Conservation (phyloP, 306 rosid genomes). For the Cicer pinnatifidum region DNA sequence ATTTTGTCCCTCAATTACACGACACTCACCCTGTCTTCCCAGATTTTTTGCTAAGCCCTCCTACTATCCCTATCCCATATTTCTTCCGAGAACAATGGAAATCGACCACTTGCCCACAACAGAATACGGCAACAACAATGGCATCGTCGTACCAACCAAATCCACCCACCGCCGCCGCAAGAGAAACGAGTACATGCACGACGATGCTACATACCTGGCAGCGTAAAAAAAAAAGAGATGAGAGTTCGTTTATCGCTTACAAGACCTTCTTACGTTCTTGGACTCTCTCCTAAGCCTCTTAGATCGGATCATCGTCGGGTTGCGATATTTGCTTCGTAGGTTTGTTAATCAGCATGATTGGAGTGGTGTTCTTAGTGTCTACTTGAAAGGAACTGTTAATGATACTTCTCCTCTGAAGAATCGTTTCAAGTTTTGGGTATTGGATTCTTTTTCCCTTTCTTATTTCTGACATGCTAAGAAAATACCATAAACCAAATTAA, state of each 20-base stretch:
- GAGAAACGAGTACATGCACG: constrained; percentile 45
- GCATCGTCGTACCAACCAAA: neutral
- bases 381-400: constrained; percentile 56
- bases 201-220: too few species aligned
- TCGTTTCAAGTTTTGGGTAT: constrained; percentile 71
- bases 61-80: too few species aligned
- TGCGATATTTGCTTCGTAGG: constrained; percentile 50
- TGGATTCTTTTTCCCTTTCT: neutral
- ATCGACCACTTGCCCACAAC: neutral
- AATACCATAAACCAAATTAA: too few species aligned
- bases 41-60: too few species aligned
- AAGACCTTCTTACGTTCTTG: too few species aligned
- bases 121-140: constrained; percentile 11
- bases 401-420: constrained; percentile 56
- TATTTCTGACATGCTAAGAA: neutral
- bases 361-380: constrained; percentile 72
- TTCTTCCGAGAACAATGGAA: constrained; percentile 18
- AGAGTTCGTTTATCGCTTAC: too few species aligned
- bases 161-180: constrained; percentile 43
- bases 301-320: constrained; percentile 56
- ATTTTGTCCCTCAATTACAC: too few species aligned
- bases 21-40: too few species aligned
- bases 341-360: constrained; percentile 60
- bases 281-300: neutral
- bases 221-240: too few species aligned